Evolutionary conservation across 495 filamentous ascomycete genomes (phyloP), one percentile per base, ranked within the genome.

Genomic region (Amorphotheca resinae): DNA sequence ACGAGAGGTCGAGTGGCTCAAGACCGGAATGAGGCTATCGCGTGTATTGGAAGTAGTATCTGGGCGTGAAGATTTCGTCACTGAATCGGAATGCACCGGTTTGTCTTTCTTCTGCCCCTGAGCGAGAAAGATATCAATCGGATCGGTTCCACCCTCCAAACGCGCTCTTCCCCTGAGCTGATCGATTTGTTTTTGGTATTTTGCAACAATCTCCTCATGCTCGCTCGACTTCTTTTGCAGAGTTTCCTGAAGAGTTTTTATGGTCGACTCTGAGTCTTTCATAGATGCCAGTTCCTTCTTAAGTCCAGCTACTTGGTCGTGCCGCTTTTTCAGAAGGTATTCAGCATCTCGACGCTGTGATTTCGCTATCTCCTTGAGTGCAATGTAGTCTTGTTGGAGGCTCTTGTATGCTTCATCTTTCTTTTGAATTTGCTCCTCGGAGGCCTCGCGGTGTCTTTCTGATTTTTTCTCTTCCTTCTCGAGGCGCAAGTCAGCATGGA

Each of bases 341-440:
- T 73, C 59, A 39, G 73, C 59, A 65, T 74, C 61, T 51, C 59
- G 47, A 59, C 73, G 58, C 47, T 70, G 65, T 17, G 59, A 49
- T 50, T 77, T 79, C 49, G 79, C 67, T 38, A 78, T 69, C 15
- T 74, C 72, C 42, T 82, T 73, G 15, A 80, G 64, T 16, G 70
- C 59, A 25, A 77, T 71, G 45, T 69, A 70, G 7, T 66, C 62
- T 33, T 55, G 61, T 38, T 62, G 64, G 0, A 79, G 61, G 34
- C 69, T 64, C 16, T 68, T 64, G 23, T 80, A 64, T 7, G 30
- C 28, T 17, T 77, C 73, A 20, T 69, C 49, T 22, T 72, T 54
- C 48, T 51, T 63, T 52, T 49, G 58, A 38, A 59, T 54, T 68
- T 67, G 50, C 59, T 54, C 47, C 51, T 68, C 38, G 48, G 58